Conservation (phyloP, 116 monocot genomes). For the Cymodocea nodosa region DNA sequence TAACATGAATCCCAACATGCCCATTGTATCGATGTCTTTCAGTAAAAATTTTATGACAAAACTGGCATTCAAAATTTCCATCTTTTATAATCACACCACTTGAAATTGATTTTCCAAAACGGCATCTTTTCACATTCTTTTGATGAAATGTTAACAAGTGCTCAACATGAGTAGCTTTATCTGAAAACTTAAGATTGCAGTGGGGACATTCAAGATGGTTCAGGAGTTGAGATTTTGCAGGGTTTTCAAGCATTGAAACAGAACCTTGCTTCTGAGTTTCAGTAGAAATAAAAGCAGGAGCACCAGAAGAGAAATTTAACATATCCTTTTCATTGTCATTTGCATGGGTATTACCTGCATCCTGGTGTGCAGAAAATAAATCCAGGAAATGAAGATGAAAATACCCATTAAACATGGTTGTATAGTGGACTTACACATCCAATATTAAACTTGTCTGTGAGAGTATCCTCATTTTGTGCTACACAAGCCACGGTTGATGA, state of each 20-base stretch:
- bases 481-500: slow-evolving; percentile 5
- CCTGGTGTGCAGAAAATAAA: slow-evolving; percentile 29
- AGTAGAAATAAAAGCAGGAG: slow-evolving; percentile 16
- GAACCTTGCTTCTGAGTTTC: slow-evolving; percentile 27
- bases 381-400: slow-evolving; percentile 5
- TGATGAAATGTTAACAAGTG: slow-evolving; percentile 34
- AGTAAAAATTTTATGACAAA: slow-evolving; percentile 58
- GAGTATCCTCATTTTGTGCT: slow-evolving; percentile 7
- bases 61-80: slow-evolving; percentile 63
- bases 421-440: slow-evolving; percentile 36
- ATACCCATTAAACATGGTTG: slow-evolving; percentile 4
- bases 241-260: slow-evolving; percentile 10
- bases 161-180: slow-evolving; percentile 33
- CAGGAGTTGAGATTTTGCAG: slow-evolving; percentile 7
- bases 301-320: slow-evolving; percentile 11
- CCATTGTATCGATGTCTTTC: slow-evolving; percentile 55
- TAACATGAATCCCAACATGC: slow-evolving; percentile 63
- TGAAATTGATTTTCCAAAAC: slow-evolving; percentile 30
- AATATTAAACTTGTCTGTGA: slow-evolving; percentile 13
- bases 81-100: slow-evolving; percentile 57
- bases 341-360: slow-evolving; percentile 28
- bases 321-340: slow-evolving; percentile 13
- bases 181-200: slow-evolving; percentile 34
- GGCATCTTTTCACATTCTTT: slow-evolving; percentile 38
- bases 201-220: slow-evolving; percentile 22